Base-by-base conservation (phyloP, 805 yeast species). In the Isabelozyma rhagii region DNA sequence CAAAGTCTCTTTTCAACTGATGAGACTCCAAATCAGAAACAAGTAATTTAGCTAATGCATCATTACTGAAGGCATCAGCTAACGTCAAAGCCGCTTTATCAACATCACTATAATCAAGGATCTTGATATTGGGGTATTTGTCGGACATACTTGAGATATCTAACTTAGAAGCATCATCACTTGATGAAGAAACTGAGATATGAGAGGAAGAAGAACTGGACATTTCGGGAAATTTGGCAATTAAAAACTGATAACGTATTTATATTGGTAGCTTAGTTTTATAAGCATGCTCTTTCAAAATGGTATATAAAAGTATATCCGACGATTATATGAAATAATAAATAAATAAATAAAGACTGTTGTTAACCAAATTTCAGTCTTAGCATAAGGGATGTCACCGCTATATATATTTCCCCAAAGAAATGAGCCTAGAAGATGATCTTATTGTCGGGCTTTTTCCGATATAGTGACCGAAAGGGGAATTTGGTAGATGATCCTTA, bases 21-120 rank as follows among this genome's bases (percentile, higher is more conserved):
- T 47, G 53, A 44, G 54, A 59, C 5, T 55, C 45, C 27, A 68
- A 48, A 50, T 71, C 74, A 43, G 58, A 49, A 3, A 61, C 60
- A 29, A 71, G 57, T 38, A 63, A 53, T 42, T 56, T 57, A 45
- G 75, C 72, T 51, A 74, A 67, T 0, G 68, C 52, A 54, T 74
- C 79, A 15, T 54, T 52, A 27, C 50, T 54, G 47, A 74, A 74
- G 1, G 77, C 64, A 31, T 65, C 66, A n/a, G 62, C 55, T 49
- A 74, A 63, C 9, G 75, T 69, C 18, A 46, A 46, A 4, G 74
- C 72, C 17, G 79, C 79, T 55, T 71, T 72, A 14, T 57, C 50
- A 34, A 52, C 51, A 51, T 71, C 75, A 1, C 47, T 44, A 28
- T 50, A 38, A 28, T 44, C 52, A 43, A 65, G 55, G 18, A 55